Conservation (phyloP, 805 yeast species). For the Teunomyces stri region DNA sequence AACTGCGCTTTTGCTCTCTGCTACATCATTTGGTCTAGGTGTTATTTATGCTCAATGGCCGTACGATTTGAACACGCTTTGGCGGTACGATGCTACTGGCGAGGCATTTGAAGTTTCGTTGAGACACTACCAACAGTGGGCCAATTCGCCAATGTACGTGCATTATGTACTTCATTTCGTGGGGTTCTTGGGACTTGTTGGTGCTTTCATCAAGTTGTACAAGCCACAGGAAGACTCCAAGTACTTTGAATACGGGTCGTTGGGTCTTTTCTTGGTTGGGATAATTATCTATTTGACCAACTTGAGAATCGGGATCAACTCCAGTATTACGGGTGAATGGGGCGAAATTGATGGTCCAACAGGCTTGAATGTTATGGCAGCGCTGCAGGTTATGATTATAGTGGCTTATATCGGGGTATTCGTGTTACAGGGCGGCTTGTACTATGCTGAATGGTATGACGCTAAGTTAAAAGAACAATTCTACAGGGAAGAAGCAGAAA, state of each 20-base stretch:
- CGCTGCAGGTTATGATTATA: slow-evolving; percentile 75
- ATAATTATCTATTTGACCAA: slow-evolving; percentile 83
- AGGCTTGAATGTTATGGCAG: slow-evolving; percentile 89
- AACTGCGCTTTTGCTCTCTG: slow-evolving; percentile 39
- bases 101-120: slow-evolving; percentile 60
- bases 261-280: slow-evolving; percentile 69
- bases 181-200: slow-evolving; percentile 63
- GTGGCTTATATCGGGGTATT: slow-evolving; percentile 75
- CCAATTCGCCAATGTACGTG: slow-evolving; percentile 56
- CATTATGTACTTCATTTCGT: slow-evolving; percentile 64
- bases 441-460: slow-evolving; percentile 75
- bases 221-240: slow-evolving; percentile 84
- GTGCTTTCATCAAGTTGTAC: slow-evolving; percentile 73
- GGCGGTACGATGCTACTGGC: slow-evolving; percentile 46
- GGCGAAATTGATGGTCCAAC: slow-evolving; percentile 87
- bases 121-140: slow-evolving; percentile 74
- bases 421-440: slow-evolving; percentile 81
- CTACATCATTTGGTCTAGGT: slow-evolving; percentile 80
- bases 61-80: slow-evolving; percentile 75
- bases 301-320: slow-evolving; percentile 72
- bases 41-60: slow-evolving; percentile 74
- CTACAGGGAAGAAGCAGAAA: slow-evolving; percentile 24
- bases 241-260: slow-evolving; percentile 85
- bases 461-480: slow-evolving; percentile 32
- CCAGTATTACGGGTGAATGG: slow-evolving; percentile 76